phyloP scores from a whole-genome alignment of 225 moss, liverwort and hornwort species.

The Neckera pumila region DNA sequence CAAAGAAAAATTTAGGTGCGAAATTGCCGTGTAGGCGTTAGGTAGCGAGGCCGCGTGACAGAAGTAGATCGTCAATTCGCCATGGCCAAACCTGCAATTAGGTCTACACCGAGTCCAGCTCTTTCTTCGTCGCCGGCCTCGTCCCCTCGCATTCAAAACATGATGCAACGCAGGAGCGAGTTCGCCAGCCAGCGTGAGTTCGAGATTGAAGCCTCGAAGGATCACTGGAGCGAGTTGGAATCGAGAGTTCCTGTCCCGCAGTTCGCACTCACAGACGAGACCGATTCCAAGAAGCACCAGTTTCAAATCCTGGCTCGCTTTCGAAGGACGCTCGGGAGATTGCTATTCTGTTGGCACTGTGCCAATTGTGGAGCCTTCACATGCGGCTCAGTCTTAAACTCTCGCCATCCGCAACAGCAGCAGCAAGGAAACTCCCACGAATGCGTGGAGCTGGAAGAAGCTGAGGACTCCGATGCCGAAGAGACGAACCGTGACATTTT shows the following conservation, averaged over 20 bases:
- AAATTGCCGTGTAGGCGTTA: background rate
- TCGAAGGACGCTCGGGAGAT: background rate
- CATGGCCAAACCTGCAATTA: background rate
- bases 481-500: conserved; percentile 30
- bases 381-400: background rate
- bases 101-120: background rate
- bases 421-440: conserved; percentile 1
- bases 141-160: conserved; percentile 17
- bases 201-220: conserved; percentile 31
- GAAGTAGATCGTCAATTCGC: background rate
- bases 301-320: background rate
- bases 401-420: background rate
- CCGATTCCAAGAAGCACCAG: background rate
- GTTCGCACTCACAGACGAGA: background rate
- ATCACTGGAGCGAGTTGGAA: conserved; percentile 47
- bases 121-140: background rate
- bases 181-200: conserved; percentile 15
- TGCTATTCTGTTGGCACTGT: conserved; percentile 8
- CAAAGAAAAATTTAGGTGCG: background rate
- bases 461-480: conserved; percentile 4
- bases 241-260: background rate
- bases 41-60: background rate
- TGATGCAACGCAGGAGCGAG: conserved; percentile 21
- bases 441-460: conserved; percentile 26
- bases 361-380: background rate